Percentiles rank a stretch among this genome's conserved stretches.
Conservation (phyloP, 2,329 filamentous ascomycete genomes). For the Scopulariopsis brevicaulis region DNA sequence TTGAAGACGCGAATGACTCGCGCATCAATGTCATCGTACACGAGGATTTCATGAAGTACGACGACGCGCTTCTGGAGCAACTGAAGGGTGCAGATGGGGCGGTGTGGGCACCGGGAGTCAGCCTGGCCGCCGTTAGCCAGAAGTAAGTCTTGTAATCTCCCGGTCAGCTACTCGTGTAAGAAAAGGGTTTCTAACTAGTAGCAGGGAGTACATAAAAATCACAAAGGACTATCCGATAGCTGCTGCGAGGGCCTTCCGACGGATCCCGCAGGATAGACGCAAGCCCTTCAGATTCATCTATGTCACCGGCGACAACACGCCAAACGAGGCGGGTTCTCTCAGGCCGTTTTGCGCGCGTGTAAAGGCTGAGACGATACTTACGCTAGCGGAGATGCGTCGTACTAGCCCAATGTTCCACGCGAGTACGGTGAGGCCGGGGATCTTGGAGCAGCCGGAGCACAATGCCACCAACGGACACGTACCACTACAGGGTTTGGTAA, state of each 20-base stretch:
- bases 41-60: constrained; percentile 53
- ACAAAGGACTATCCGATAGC: constrained; percentile 55
- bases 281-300: constrained; percentile 58
- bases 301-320: constrained; percentile 55
- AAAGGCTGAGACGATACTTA: constrained; percentile 56
- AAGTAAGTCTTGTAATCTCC: constrained; percentile 30
- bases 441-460: constrained; percentile 37
- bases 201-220: constrained; percentile 52
- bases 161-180: neutral
- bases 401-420: constrained; percentile 34
- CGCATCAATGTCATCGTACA: constrained; percentile 58
- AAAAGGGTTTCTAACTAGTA: neutral
- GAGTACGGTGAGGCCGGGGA: constrained; percentile 46
- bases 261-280: constrained; percentile 24
- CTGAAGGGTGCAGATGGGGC: constrained; percentile 55
- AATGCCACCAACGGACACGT: neutral
- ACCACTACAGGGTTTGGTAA: neutral
- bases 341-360: constrained; percentile 48
- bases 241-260: constrained; percentile 48
- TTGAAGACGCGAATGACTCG: constrained; percentile 41
- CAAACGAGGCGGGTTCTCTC: constrained; percentile 40
- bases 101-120: constrained; percentile 64
- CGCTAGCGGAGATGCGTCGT: constrained; percentile 40
- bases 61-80: constrained; percentile 40
- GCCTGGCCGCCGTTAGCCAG: constrained; percentile 44